A percentile compares a stretch with the other conserved stretches of the same genome.
Evolutionary conservation across 2,329 filamentous ascomycete species (phyloP).

Genomic region (Trichoderma sp.): DNA sequence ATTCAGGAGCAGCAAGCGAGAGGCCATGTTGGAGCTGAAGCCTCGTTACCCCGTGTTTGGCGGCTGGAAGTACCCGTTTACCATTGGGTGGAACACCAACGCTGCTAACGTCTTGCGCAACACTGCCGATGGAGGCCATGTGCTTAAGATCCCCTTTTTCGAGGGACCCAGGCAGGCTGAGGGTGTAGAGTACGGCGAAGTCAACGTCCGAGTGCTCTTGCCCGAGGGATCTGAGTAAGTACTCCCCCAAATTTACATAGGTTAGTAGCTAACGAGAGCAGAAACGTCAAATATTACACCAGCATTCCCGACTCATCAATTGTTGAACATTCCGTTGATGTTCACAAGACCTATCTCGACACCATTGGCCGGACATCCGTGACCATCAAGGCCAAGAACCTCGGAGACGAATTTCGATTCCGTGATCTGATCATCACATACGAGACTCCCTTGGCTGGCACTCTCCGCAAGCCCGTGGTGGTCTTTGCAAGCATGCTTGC

Average conservation of each 20-base stretch:
- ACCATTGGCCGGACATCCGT: conserved; percentile 84
- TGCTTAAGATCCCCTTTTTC: conserved; percentile 87
- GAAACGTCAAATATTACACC: conserved; percentile 76
- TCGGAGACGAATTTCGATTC: conserved; percentile 87
- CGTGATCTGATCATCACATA: conserved; percentile 84
- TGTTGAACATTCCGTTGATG: conserved; percentile 53
- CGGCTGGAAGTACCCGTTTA: conserved; percentile 97
- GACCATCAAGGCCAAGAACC: conserved; percentile 75
- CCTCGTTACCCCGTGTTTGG: conserved; percentile 96
- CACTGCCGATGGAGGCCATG: conserved; percentile 65
- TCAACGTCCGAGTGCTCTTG: conserved; percentile 78
- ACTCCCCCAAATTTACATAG: neutral
- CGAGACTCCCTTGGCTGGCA: conserved; percentile 71
- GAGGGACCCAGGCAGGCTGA: conserved; percentile 86
- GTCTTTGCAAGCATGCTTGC: conserved; percentile 70
- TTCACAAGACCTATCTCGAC: conserved; percentile 91
- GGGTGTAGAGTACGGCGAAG: conserved; percentile 79
- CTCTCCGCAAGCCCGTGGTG: conserved; percentile 81
- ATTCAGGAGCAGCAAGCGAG: conserved; percentile 74
- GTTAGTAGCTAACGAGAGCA: conserved; percentile 43
- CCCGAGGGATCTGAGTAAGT: conserved; percentile 85
- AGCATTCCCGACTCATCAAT: conserved; percentile 64
- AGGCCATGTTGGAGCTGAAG: conserved; percentile 84
- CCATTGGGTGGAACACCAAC: conserved; percentile 91
- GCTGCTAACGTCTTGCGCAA: conserved; percentile 72